Evolutionary conservation across 2,329 filamentous ascomycete genomes (phyloP), one percentile per base, ranked within the genome.

Genomic region (Neofusicoccum cordaticola): DNA sequence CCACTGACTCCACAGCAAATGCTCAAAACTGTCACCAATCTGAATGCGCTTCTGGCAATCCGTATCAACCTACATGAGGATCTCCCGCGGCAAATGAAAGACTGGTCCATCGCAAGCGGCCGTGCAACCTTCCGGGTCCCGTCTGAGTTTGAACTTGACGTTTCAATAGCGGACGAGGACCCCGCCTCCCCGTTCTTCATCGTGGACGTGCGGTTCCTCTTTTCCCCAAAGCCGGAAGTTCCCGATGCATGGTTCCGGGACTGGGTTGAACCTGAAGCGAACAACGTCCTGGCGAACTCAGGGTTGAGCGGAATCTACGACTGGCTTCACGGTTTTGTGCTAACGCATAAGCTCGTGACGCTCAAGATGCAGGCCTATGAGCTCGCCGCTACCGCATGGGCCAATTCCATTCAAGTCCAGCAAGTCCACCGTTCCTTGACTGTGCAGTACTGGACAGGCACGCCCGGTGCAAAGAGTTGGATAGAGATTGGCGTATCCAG

Each of bases 271-370:
- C 77, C 75, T 17, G 88, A 86, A 67, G 83, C 92, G 41, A 97
- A 99, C 73, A 83, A 85, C 15, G 82, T 86, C 6, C 83, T 99
- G 12, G 82, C 82, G 48, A 84, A 84, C 51, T 42, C 90, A 52
- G 92, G 94, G 2, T 78, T 99, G 6, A 74, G 80, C 7, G 93
- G 92, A 7, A 95, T 93, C 72, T 97, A 96, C 76, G 86, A 90
- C 64, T 91, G 93, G 68, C 81, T 98, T 2, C 93, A 98, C 75
- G 92, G 94, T 72, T 88, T 96, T 67, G 86, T 93, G 3, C 80
- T 99, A 63, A 97, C 93, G 0, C 90, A 95, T 77, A 97, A 99
- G 80, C 90, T 99, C 69, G 89, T 86, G 68, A 88, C 95, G 68
- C 84, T 97, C 51, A 87, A 86, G 69, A 87, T 88, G 67, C 95